phyloP scores from a whole-genome alignment of 179 eudicot genomes.

The Silene noctiflora region DNA sequence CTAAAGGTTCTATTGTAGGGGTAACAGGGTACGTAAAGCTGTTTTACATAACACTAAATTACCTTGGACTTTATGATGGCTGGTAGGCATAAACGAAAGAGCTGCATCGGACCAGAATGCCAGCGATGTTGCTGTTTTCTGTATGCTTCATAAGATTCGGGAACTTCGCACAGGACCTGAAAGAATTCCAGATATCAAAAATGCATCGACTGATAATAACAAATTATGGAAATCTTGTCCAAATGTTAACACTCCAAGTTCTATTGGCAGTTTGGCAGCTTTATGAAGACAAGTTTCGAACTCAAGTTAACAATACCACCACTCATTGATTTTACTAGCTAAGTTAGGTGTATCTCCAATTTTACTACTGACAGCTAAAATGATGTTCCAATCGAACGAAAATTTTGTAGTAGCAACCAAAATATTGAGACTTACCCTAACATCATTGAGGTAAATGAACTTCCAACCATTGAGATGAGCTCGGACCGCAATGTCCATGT shows the following conservation, averaged over 20 bases:
- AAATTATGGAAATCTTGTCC: background rate
- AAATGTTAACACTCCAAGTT: background rate
- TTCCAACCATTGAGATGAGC: constrained; percentile 99
- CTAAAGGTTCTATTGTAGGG: too few relatives aligned
- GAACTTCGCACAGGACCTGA: constrained; percentile 69
- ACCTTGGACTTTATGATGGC: constrained; percentile 60
- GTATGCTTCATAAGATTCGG: constrained; percentile 73
- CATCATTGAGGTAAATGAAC: constrained; percentile 83
- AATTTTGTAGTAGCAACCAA: too few relatives aligned
- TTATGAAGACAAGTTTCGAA: too few relatives aligned
- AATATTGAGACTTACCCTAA: constrained; percentile 52
- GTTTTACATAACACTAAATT: background rate
- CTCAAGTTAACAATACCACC: too few relatives aligned
- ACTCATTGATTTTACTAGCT: too few relatives aligned
- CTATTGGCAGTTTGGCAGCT: background rate
- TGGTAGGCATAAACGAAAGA: constrained; percentile 61
- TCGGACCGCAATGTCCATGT: constrained; percentile 80
- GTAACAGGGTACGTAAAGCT: too few relatives aligned
- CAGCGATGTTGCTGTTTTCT: constrained; percentile 71
- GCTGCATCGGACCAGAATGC: constrained; percentile 88
- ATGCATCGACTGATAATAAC: background rate
- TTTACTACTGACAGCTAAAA: too few relatives aligned
- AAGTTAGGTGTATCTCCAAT: too few relatives aligned
- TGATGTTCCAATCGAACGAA: too few relatives aligned
- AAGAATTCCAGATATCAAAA: background rate